A percentile compares a stretch with the other conserved stretches of the same genome.
phyloP scores from a whole-genome alignment of 345 rosid species.

The Nasturtium officinale region DNA sequence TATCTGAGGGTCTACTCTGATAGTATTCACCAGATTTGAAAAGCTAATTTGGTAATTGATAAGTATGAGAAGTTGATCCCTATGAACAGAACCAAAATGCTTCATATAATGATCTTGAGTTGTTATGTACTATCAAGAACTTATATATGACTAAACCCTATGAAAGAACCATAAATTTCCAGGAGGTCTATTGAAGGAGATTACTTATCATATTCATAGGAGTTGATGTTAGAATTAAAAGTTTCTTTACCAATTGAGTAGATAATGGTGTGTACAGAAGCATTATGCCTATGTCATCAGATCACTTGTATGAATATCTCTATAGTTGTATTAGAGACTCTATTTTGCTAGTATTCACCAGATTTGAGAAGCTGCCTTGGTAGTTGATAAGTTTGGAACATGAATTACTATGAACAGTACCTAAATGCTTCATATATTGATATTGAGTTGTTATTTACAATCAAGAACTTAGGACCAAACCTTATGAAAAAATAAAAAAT shows the following conservation, averaged over 20 bases:
- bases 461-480: background rate
- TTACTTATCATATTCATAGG: too few relatives aligned
- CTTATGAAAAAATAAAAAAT: background rate
- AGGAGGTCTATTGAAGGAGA: background rate
- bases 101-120: constrained; percentile 1
- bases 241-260: too few relatives aligned
- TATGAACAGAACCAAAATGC: background rate
- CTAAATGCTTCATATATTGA: background rate
- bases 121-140: background rate
- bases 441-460: constrained; percentile 7
- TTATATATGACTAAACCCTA: background rate
- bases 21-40: background rate
- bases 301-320: too few relatives aligned
- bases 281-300: too few relatives aligned
- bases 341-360: background rate
- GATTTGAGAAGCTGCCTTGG: background rate
- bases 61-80: background rate
- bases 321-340: background rate
- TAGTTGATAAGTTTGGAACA: constrained; percentile 2
- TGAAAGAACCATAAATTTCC: background rate
- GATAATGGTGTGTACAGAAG: too few relatives aligned
- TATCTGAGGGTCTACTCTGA: background rate
- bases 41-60: background rate
- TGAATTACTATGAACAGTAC: background rate
- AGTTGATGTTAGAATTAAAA: too few relatives aligned